These are phyloP conservation scores for Scytalidium sp. DNA, from an alignment of 2,329 filamentous ascomycete genomes.

Conservation along the genomic window DNA sequence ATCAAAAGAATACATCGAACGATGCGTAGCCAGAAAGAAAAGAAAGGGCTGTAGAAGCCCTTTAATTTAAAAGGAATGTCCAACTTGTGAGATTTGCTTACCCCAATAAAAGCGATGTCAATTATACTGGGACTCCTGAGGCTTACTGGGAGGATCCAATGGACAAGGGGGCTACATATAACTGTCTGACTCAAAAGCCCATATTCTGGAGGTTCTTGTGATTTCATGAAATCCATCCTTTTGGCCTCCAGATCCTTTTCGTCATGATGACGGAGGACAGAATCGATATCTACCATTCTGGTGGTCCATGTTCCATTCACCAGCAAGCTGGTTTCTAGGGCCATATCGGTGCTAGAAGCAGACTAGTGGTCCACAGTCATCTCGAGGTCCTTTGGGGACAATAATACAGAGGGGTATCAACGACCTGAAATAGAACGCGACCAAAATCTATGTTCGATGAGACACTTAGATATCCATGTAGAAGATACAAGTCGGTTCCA, in stretches of 20 bases:
- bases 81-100: slow-evolving; percentile 39
- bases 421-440: neutral
- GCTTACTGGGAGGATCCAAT: slow-evolving; percentile 76
- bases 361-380: neutral
- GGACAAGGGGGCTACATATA: slow-evolving; percentile 70
- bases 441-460: too few relatives aligned
- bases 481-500: neutral
- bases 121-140: slow-evolving; percentile 68
- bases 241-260: slow-evolving; percentile 28
- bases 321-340: slow-evolving; percentile 25
- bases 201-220: slow-evolving; percentile 46
- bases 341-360: slow-evolving; percentile 13
- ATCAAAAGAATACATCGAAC: neutral
- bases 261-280: slow-evolving; percentile 35
- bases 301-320: slow-evolving; percentile 32
- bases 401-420: neutral
- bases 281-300: slow-evolving; percentile 35
- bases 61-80: slow-evolving; percentile 10
- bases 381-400: neutral
- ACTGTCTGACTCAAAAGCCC: slow-evolving; percentile 79
- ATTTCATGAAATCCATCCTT: slow-evolving; percentile 23
- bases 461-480: neutral
- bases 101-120: slow-evolving; percentile 83
- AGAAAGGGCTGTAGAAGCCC: neutral
- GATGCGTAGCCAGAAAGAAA: neutral